Percentiles rank a stretch among this genome's conserved stretches.
These are phyloP conservation scores for Tetradesmus obliquus DNA, from an alignment of 139 green algal species.

Conservation along the genomic window DNA sequence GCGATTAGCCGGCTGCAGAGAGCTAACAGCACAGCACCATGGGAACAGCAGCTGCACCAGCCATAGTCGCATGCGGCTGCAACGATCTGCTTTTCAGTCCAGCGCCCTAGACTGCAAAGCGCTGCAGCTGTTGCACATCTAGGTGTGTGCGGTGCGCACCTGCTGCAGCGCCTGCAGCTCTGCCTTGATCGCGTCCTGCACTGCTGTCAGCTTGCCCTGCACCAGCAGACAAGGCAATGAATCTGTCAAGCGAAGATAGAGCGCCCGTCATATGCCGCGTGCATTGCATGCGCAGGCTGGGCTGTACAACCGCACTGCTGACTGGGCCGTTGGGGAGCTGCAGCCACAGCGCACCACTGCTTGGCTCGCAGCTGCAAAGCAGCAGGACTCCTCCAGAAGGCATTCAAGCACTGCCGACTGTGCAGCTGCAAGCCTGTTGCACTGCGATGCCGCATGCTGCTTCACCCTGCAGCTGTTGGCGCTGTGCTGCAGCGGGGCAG, in stretches of 20 bases:
- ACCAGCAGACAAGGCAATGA: background rate
- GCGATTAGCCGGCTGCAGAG: background rate
- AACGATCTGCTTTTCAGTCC: background rate
- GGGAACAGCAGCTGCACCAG: background rate
- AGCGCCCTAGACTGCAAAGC: no score
- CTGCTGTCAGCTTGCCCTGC: constrained; percentile 40
- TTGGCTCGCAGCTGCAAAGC: no score
- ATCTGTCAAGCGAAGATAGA: background rate
- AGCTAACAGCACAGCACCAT: background rate
- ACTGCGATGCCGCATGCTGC: background rate
- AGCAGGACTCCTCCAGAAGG: no score
- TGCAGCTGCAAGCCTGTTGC: background rate
- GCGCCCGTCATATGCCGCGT: background rate
- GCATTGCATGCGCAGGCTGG: background rate
- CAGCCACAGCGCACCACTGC: no score
- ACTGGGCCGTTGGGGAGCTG: background rate
- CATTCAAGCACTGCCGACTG: background rate
- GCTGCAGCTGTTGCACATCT: background rate
- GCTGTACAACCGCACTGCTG: background rate
- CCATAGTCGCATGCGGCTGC: background rate
- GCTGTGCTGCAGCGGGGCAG: background rate
- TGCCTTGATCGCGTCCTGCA: constrained; percentile 61
- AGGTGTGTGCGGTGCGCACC: constrained; percentile 26
- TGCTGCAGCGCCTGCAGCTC: constrained; percentile 76
- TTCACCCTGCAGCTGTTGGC: background rate